Evolutionary conservation across 2,329 filamentous ascomycete genomes (phyloP).

Genomic region (Coniochaeta sp.): DNA sequence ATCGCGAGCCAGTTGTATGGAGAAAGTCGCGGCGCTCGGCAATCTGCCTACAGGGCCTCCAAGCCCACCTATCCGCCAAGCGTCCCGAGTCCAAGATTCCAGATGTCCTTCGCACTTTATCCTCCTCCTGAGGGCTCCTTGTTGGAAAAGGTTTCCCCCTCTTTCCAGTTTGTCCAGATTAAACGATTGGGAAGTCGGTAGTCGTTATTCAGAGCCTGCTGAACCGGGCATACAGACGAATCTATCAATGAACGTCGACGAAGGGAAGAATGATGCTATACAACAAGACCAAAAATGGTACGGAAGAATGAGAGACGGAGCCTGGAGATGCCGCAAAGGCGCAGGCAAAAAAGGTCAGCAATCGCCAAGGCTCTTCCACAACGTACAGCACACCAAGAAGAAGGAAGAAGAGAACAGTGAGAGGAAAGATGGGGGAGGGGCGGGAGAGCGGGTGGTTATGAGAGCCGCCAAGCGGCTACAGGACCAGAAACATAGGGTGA

Average conservation of each 20-base stretch:
- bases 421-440: conserved; percentile 15
- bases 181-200: conserved; percentile 3
- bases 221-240: conserved; percentile 28
- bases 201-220: conserved; percentile 46
- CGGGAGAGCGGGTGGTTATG: conserved; percentile 20
- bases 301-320: conserved; percentile 22
- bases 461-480: conserved; percentile 24
- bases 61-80: conserved; percentile 8
- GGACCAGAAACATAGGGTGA: conserved; percentile 29
- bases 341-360: conserved; percentile 23
- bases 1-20: conserved; percentile 11
- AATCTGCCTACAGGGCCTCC: conserved; percentile 6
- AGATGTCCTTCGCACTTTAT: not conserved
- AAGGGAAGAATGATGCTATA: conserved; percentile 9
- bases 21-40: conserved; percentile 1
- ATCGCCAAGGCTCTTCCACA: conserved; percentile 22
- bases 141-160: not conserved
- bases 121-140: not conserved
- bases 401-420: conserved; percentile 9
- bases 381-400: conserved; percentile 13
- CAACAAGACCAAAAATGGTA: conserved; percentile 2
- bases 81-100: conserved; percentile 2
- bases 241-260: conserved; percentile 21
- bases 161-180: not conserved
- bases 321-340: conserved; percentile 21